Conservation (phyloP, 1,139 yeast species). For the Yarrowia galli region DNA sequence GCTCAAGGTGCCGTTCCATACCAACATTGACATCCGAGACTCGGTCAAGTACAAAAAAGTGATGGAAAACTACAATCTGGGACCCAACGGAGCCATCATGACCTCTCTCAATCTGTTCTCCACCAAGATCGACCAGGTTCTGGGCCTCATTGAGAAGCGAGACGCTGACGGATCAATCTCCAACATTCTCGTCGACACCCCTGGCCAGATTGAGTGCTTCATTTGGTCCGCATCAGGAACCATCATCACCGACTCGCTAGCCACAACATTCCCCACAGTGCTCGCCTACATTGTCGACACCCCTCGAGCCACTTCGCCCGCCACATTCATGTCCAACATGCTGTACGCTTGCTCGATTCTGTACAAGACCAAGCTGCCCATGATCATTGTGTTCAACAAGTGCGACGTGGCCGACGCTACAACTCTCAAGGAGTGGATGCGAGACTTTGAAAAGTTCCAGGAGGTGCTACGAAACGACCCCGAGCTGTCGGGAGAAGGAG, state of each 20-base stretch:
- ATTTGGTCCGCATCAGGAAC: slow-evolving; percentile 94
- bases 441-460: slow-evolving; percentile 93
- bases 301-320: slow-evolving; percentile 91
- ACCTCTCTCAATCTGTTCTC: slow-evolving; percentile 90
- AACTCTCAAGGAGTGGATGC: slow-evolving; percentile 97
- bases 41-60: slow-evolving; percentile 95
- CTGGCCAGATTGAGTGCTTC: slow-evolving; percentile 98
- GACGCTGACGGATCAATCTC: slow-evolving; percentile 56
- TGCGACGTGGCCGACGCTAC: slow-evolving; percentile 85
- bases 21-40: slow-evolving; percentile 95
- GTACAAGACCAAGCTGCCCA: slow-evolving; percentile 94
- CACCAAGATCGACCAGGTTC: slow-evolving; percentile 96
- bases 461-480: slow-evolving; percentile 66
- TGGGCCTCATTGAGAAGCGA: slow-evolving; percentile 82
- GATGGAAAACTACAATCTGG: slow-evolving; percentile 87
- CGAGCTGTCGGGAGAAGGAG: slow-evolving; percentile 68
- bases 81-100: slow-evolving; percentile 98
- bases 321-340: slow-evolving; percentile 98
- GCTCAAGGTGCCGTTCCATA: slow-evolving; percentile 86
- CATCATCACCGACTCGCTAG: slow-evolving; percentile 95
- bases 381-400: slow-evolving; percentile 96
- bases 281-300: slow-evolving; percentile 96
- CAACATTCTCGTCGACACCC: slow-evolving; percentile 91
- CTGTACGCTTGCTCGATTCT: slow-evolving; percentile 95
- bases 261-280: slow-evolving; percentile 93